Evolutionary conservation across 768 basidiomycete genomes (phyloP).

Genomic region (Macrolepiota albuminosa): DNA sequence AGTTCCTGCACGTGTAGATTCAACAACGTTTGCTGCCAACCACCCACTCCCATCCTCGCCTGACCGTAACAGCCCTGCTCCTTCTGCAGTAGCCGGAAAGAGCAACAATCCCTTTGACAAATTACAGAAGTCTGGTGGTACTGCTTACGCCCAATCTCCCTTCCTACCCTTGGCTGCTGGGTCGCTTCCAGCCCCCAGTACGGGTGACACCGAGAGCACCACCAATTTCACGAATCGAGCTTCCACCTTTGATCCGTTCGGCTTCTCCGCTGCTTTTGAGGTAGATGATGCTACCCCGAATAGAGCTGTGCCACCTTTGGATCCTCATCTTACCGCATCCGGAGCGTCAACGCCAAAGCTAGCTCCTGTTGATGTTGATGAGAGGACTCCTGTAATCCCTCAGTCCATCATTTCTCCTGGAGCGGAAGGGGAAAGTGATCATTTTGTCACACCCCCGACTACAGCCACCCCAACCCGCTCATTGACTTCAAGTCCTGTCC

Average conservation of each 20-base stretch:
- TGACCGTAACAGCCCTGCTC: conserved; percentile 46
- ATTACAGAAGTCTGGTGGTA: conserved; percentile 44
- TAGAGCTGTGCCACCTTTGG: background rate
- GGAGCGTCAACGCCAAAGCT: conserved; percentile 14
- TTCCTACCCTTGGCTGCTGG: conserved; percentile 47
- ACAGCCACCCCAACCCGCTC: conserved; percentile 25
- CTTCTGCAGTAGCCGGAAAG: conserved; percentile 42
- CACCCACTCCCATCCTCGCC: conserved; percentile 73
- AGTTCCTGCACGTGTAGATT: conserved; percentile 32
- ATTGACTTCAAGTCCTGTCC: conserved; percentile 14
- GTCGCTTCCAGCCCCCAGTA: conserved; percentile 20
- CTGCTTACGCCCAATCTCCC: conserved; percentile 54
- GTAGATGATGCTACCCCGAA: conserved; percentile 4
- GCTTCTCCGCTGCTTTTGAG: conserved; percentile 35
- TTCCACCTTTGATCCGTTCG: conserved; percentile 45
- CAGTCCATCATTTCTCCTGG: conserved; percentile 13
- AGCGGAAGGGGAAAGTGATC: conserved; percentile 41
- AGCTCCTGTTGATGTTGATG: conserved; percentile 16
- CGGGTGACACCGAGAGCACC: conserved; percentile 14
- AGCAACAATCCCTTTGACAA: conserved; percentile 93
- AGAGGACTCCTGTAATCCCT: conserved; percentile 3
- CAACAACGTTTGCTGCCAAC: conserved; percentile 57
- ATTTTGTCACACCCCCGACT: conserved; percentile 59
- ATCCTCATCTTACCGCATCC: background rate
- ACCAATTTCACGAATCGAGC: conserved; percentile 15